A percentile compares a stretch with the other conserved stretches of the same genome.
Evolutionary conservation across 73 alveolate genomes (phyloP).

Genomic region (Stentor coeruleus): DNA sequence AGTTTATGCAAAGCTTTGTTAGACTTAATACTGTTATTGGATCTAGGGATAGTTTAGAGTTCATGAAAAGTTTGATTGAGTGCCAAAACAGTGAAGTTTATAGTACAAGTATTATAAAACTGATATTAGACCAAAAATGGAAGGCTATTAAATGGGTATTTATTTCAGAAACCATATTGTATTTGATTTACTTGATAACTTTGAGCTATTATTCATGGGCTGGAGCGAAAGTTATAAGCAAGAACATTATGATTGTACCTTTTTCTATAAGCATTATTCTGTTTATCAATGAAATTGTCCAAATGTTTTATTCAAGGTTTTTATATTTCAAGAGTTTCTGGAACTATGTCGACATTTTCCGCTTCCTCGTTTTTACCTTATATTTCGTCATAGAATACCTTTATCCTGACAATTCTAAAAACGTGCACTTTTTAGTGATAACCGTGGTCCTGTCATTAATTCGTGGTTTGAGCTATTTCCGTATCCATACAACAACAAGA

Average conservation of each 20-base stretch:
- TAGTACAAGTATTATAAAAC: neutral
- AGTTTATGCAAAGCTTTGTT: neutral
- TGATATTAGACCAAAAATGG: neutral
- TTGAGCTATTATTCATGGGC: neutral
- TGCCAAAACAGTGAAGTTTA: neutral
- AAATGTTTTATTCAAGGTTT: neutral
- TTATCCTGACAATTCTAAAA: too few relatives aligned
- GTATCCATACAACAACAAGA: neutral
- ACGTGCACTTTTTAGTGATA: too few relatives aligned
- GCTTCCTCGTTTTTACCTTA: too few relatives aligned
- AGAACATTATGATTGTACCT: neutral
- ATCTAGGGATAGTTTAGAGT: slow-evolving; percentile 2
- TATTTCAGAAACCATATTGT: neutral
- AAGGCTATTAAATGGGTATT: neutral
- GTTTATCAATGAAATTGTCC: neutral
- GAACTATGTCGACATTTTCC: neutral
- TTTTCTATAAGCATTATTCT: neutral
- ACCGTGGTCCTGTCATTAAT: neutral
- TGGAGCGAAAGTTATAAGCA: neutral
- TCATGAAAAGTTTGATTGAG: neutral
- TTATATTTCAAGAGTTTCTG: neutral
- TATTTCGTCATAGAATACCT: too few relatives aligned
- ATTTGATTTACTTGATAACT: too few relatives aligned
- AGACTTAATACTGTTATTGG: neutral
- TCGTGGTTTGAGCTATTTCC: neutral